Conservation (phyloP, 2,329 filamentous ascomycete genomes). For the Pseudogymnoascus sp. region DNA sequence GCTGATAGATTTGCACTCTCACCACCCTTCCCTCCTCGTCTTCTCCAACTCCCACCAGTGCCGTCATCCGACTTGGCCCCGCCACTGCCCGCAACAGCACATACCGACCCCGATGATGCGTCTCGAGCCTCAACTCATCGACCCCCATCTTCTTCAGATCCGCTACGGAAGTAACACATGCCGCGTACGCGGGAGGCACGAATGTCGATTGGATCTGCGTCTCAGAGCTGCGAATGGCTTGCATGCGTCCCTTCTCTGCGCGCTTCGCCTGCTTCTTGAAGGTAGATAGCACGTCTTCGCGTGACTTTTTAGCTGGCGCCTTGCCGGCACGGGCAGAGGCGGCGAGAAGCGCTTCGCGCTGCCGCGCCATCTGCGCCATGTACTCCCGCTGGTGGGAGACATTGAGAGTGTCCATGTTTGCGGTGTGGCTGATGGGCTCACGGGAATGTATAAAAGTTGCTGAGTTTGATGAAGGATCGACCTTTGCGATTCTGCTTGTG, state of each 20-base stretch:
- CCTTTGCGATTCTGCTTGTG: background rate
- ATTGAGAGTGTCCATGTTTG: conserved; percentile 1
- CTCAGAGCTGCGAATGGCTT: background rate
- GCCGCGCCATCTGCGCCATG: background rate
- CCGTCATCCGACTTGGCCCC: conserved; percentile 23
- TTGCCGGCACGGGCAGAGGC: background rate
- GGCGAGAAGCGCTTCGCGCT: background rate
- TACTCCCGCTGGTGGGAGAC: background rate
- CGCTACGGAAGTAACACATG: conserved; percentile 13
- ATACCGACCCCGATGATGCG: conserved; percentile 34
- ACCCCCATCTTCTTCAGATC: conserved; percentile 20
- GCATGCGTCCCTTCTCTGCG: background rate
- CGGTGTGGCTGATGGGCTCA: background rate
- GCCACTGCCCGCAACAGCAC: conserved; percentile 20
- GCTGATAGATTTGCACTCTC: conserved; percentile 37
- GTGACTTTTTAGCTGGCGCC: background rate
- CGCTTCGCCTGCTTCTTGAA: background rate
- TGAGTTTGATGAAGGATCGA: background rate
- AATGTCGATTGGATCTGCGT: conserved; percentile 4
- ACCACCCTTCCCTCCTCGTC: conserved; percentile 22
- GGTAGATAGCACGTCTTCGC: background rate
- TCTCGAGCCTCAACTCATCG: conserved; percentile 31
- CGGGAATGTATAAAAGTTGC: background rate
- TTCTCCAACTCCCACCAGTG: conserved; percentile 25
- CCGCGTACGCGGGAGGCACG: conserved; percentile 13